Evolutionary conservation across 108 stramenopile genomes (phyloP).

Genomic region (Pseudonitzschia delicatissima): DNA sequence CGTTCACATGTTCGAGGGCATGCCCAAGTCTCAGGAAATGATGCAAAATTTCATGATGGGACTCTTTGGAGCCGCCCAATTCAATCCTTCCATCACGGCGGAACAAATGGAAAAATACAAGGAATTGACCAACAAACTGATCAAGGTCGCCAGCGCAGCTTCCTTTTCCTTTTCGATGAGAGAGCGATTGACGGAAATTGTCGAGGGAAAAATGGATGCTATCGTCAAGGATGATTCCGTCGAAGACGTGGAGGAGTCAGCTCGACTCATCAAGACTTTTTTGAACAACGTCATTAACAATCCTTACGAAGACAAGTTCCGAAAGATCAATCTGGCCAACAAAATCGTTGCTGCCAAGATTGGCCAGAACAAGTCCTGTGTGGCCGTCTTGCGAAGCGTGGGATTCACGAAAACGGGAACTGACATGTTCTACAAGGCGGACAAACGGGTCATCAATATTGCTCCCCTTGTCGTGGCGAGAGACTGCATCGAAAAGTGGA

Average conservation of each 20-base stretch:
- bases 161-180: slow-evolving; percentile 75
- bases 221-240: slow-evolving; percentile 60
- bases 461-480: slow-evolving; percentile 70
- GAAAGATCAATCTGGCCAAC: slow-evolving; percentile 76
- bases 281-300: slow-evolving; percentile 67
- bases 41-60: slow-evolving; percentile 86
- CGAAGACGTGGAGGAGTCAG: slow-evolving; percentile 68
- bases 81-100: slow-evolving; percentile 57
- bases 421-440: slow-evolving; percentile 50
- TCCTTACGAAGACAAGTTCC: slow-evolving; percentile 69
- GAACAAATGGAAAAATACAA: slow-evolving; percentile 57
- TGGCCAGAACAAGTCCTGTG: slow-evolving; percentile 38
- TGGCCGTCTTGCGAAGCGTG: slow-evolving; percentile 62
- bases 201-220: slow-evolving; percentile 48
- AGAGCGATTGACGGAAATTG: slow-evolving; percentile 66
- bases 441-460: slow-evolving; percentile 61
- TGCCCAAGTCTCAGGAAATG: slow-evolving; percentile 70
- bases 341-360: slow-evolving; percentile 64
- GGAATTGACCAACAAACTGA: slow-evolving; percentile 58
- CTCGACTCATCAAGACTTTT: slow-evolving; percentile 61
- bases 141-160: slow-evolving; percentile 67
- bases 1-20: slow-evolving; percentile 74
- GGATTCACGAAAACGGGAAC: slow-evolving; percentile 51
- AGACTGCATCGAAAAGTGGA: slow-evolving; percentile 84
- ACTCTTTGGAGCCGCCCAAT: slow-evolving; percentile 54